Conservation (phyloP, 768 basidiomycete species). For the Tulasnella sp. region DNA sequence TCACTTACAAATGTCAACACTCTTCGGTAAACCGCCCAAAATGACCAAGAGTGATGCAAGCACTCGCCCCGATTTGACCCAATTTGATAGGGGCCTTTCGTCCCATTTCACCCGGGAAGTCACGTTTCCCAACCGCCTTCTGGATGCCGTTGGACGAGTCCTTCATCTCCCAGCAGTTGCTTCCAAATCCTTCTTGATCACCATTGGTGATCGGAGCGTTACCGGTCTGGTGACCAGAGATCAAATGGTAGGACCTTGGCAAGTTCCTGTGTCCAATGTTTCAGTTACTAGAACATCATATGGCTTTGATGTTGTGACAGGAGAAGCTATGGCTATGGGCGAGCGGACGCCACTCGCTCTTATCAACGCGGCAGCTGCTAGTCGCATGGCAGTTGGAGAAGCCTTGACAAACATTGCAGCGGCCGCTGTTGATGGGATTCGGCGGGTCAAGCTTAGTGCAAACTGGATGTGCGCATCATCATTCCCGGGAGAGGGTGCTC, state of each 20-base stretch:
- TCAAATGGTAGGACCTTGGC: slow-evolving; percentile 99
- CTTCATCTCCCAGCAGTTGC: slow-evolving; percentile 85
- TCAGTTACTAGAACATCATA: slow-evolving; percentile 92
- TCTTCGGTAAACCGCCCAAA: slow-evolving; percentile 92
- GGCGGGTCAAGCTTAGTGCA: slow-evolving; percentile 83
- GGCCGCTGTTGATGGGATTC: slow-evolving; percentile 54
- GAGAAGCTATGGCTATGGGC: slow-evolving; percentile 98
- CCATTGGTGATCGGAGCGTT: slow-evolving; percentile 90
- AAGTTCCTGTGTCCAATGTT: slow-evolving; percentile 93
- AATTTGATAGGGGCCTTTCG: slow-evolving; percentile 61
- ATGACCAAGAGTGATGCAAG: slow-evolving; percentile 65
- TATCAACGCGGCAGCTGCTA: slow-evolving; percentile 76
- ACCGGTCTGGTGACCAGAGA: slow-evolving; percentile 91
- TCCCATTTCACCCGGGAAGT: slow-evolving; percentile 43
- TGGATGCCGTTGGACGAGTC: slow-evolving; percentile 61
- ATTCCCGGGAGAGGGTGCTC: slow-evolving; percentile 76
- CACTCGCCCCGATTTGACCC: slow-evolving; percentile 28
- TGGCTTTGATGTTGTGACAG: slow-evolving; percentile 63
- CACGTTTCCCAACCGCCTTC: slow-evolving; percentile 37
- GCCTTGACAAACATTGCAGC: slow-evolving; percentile 85
- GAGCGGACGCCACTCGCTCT: slow-evolving; percentile 91
- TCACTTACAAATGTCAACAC: slow-evolving; percentile 79
- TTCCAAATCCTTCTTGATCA: slow-evolving; percentile 95
- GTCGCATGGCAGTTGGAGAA: slow-evolving; percentile 92
- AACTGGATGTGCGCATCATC: slow-evolving; percentile 99